Base-by-base conservation (phyloP, 1,284 basidiomycete genomes). In the Ganoderma lucidum region DNA sequence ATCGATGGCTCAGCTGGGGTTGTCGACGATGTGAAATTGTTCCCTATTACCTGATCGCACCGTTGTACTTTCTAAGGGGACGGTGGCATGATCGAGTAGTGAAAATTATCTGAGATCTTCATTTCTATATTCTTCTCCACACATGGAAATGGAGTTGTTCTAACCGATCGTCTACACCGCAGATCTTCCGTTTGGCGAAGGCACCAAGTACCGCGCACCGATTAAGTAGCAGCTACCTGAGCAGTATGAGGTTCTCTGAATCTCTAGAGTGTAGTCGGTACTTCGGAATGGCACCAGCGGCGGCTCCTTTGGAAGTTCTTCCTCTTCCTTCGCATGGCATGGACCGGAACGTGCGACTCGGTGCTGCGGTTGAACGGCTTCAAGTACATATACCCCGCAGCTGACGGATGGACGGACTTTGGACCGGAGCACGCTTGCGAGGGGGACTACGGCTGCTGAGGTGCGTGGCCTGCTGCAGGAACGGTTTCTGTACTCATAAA, bases 391-490 rank as follows among this genome's bases (percentile, higher is more conserved):
- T 23, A 28, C 48, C 23, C 6, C 48, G 19, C 23, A 51, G 48
- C 48, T 41, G 39, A 41, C 9, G 10, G 48, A 9, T 3, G 23
- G 10, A 35, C 35, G 48, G 48, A 1, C 48, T n/a, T 28, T 23
- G n/a, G 9, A 23, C 48, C 48, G 48, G 23, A 51, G 48, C 48
- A 51, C 9, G 10, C 48, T 51, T 51, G 48, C 48, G 48, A 23
- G 35, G n/a, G 28, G 6, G 48, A 51, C 48, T 28, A 51, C 48
- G 23, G 48, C 48, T 12, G 48, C 48, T 12, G 48, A 28, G 48
- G 48, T 51, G 48, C 23, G 48, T 28, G n/a, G 48, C 23, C 48
- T 51, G 48, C 48, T 51, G 48, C 48, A 51, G 48, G 48, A 28
- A 51, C 10, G 23, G 2, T 5, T 28, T 23, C 9, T 51, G 9